These are phyloP conservation scores for Cylindricascospora bacillispora DNA, from an alignment of 1,139 yeast genomes.

Conservation along the genomic window DNA sequence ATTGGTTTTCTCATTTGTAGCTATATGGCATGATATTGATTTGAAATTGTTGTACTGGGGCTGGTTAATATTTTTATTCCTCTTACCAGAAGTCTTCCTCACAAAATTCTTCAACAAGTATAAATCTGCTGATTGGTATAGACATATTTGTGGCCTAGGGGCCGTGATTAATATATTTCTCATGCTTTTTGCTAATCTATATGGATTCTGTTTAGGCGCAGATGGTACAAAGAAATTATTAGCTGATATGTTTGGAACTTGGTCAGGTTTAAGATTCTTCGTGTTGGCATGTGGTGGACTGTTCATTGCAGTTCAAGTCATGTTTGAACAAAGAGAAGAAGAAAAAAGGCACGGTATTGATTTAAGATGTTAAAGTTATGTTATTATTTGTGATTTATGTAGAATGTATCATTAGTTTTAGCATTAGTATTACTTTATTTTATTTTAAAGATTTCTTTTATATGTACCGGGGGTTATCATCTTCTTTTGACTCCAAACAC, in stretches of 20 bases:
- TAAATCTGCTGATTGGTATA: conserved; percentile 49
- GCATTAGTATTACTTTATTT: too few relatives aligned
- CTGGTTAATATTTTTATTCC: conserved; percentile 78
- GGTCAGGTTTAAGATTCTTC: conserved; percentile 54
- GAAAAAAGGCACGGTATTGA: conserved; percentile 77
- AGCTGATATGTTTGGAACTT: conserved; percentile 57
- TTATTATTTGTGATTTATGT: not conserved
- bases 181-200: conserved; percentile 95
- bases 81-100: conserved; percentile 78
- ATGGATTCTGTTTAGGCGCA: conserved; percentile 85
- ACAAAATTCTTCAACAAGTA: conserved; percentile 33
- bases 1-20: conserved; percentile 91
- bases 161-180: conserved; percentile 87
- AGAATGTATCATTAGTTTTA: not conserved
- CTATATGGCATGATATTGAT: conserved; percentile 97
- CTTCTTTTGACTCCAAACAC: conserved; percentile 56
- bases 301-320: conserved; percentile 78
- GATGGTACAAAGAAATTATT: conserved; percentile 68
- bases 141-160: conserved; percentile 76
- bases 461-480: conserved; percentile 74
- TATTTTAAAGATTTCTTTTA: too few relatives aligned
- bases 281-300: conserved; percentile 51
- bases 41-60: conserved; percentile 85
- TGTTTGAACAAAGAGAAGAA: conserved; percentile 84
- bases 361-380: conserved; percentile 67